Percentiles rank a stretch among this genome's conserved stretches.
phyloP scores from a whole-genome alignment of 208 protist genomes.

The Leptomonas pyrrhocoris region DNA sequence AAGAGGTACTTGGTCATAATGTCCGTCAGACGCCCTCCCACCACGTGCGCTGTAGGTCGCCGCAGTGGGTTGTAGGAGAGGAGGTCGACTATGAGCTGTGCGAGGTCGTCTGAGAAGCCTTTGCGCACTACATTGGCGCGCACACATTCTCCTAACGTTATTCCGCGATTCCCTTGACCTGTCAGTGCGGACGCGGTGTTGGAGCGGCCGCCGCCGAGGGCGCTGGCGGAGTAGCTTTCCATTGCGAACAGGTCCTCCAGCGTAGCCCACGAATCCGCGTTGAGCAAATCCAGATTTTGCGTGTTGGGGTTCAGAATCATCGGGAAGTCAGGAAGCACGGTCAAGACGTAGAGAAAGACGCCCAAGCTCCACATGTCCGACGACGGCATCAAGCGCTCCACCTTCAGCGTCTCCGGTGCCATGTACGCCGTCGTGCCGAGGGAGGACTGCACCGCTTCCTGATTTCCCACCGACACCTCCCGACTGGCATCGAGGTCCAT shows the following conservation, averaged over 20 bases:
- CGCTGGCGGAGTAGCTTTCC: slow-evolving; percentile 36
- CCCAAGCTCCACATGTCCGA: slow-evolving; percentile 87
- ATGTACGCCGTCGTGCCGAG: slow-evolving; percentile 71
- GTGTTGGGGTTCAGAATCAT: slow-evolving; percentile 69
- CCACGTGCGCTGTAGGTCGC: slow-evolving; percentile 44
- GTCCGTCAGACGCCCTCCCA: slow-evolving; percentile 50
- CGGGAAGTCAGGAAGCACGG: slow-evolving; percentile 76
- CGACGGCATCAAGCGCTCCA: slow-evolving; percentile 61
- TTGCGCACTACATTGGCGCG: slow-evolving; percentile 32
- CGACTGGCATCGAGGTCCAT: slow-evolving; percentile 75
- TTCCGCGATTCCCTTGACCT: slow-evolving; percentile 12
- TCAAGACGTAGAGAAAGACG: slow-evolving; percentile 77
- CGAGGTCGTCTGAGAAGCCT: slow-evolving; percentile 57
- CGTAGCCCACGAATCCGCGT: slow-evolving; percentile 61
- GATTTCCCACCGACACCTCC: slow-evolving; percentile 43
- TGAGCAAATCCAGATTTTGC: slow-evolving; percentile 54
- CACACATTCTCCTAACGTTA: slow-evolving; percentile 56
- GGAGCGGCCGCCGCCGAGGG: slow-evolving; percentile 16
- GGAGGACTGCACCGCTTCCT: slow-evolving; percentile 34
- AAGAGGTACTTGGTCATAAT: slow-evolving; percentile 54
- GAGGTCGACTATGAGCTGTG: slow-evolving; percentile 54
- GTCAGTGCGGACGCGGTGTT: background rate
- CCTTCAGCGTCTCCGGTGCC: slow-evolving; percentile 74
- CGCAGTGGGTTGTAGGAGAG: slow-evolving; percentile 63
- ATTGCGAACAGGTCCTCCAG: slow-evolving; percentile 45